phyloP scores from a whole-genome alignment of 257 asterid species.

The Anisodus acutangulus region DNA sequence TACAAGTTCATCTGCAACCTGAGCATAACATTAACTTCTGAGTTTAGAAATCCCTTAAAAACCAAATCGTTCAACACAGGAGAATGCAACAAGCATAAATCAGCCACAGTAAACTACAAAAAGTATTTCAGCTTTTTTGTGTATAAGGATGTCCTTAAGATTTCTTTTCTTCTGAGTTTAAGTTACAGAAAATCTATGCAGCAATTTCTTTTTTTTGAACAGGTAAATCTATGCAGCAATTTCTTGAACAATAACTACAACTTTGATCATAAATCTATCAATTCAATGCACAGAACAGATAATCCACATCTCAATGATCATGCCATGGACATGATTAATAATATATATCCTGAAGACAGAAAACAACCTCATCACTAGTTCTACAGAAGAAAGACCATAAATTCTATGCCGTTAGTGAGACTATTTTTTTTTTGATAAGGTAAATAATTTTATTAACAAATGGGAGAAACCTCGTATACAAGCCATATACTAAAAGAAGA shows the following conservation, averaged over 20 bases:
- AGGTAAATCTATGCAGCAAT: neutral
- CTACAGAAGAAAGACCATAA: neutral
- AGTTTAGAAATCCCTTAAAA: constrained; percentile 31
- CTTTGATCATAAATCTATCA: neutral
- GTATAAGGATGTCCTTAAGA: neutral
- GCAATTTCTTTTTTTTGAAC: neutral
- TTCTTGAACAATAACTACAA: constrained; percentile 10
- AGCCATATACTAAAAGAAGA: too few relatives aligned
- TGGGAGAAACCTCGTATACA: too few relatives aligned
- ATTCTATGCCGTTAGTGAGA: neutral
- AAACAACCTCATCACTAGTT: constrained; percentile 21
- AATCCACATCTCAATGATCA: neutral
- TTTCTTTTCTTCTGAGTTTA: neutral
- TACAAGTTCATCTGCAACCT: constrained; percentile 99
- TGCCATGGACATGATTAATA: neutral
- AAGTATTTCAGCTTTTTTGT: constrained; percentile 23
- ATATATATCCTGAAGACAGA: constrained; percentile 2
- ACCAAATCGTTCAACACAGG: neutral
- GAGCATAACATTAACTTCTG: constrained; percentile 30
- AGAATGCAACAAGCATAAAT: constrained; percentile 5
- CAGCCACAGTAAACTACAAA: neutral
- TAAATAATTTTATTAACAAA: too few relatives aligned
- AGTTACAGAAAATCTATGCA: constrained; percentile 11
- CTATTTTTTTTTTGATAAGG: neutral
- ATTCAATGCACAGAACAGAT: constrained; percentile 4